Conservation (phyloP, 2,329 filamentous ascomycete genomes). For the Thelonectria olida region DNA sequence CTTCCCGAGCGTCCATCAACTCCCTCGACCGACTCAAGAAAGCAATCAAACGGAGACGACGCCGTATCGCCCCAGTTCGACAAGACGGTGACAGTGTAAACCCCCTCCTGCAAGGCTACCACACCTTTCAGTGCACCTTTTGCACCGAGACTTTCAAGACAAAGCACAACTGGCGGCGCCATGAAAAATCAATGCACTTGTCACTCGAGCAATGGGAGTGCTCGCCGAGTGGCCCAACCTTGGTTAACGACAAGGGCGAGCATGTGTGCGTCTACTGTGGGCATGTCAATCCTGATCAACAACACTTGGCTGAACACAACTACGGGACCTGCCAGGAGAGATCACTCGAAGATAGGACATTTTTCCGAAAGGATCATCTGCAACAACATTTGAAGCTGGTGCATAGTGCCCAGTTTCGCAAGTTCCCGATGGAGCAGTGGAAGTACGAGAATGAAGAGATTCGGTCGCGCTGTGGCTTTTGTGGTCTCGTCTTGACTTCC, state of each 20-base stretch:
- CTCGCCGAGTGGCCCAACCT: constrained; percentile 46
- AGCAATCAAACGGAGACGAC: background rate
- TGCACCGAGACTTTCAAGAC: constrained; percentile 56
- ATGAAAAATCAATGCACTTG: constrained; percentile 58
- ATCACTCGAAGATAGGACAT: constrained; percentile 46
- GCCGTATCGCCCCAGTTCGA: background rate
- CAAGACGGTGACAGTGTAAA: background rate
- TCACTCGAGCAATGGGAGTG: constrained; percentile 59
- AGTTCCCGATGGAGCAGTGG: constrained; percentile 56
- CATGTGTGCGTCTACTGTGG: constrained; percentile 55
- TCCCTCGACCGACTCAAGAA: constrained; percentile 2
- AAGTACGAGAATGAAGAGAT: constrained; percentile 46
- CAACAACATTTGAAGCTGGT: constrained; percentile 54
- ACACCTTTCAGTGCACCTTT: constrained; percentile 53
- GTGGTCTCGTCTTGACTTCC: constrained; percentile 45
- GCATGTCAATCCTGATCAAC: constrained; percentile 38
- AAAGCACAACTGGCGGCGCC: constrained; percentile 58
- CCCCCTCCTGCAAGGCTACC: background rate
- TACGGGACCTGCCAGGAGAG: constrained; percentile 55
- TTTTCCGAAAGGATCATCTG: constrained; percentile 55
- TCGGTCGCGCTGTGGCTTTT: constrained; percentile 54
- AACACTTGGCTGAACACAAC: constrained; percentile 51
- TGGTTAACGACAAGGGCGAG: constrained; percentile 51
- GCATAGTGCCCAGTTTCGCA: constrained; percentile 50
- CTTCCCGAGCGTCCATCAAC: constrained; percentile 53